These are phyloP conservation scores for Leccinum solheimii DNA, from an alignment of 1,284 basidiomycete species.

Conservation along the genomic window DNA sequence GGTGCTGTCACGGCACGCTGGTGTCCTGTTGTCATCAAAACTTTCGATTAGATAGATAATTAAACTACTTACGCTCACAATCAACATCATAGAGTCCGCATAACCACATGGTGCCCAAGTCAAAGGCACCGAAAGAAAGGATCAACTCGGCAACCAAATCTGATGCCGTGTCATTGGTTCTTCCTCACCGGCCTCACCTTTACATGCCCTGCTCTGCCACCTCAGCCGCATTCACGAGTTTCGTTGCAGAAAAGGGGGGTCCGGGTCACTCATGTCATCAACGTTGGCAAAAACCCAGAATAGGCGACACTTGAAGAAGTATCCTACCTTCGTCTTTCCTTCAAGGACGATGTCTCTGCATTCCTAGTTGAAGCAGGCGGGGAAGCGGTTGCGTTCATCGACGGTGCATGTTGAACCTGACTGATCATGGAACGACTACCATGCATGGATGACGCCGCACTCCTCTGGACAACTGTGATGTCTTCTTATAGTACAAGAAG, in stretches of 20 bases:
- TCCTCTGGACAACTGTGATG: too few relatives aligned
- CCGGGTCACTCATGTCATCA: conserved; percentile 17
- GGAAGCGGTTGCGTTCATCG: conserved; percentile 8
- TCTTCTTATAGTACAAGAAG: too few relatives aligned
- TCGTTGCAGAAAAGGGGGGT: conserved; percentile 6
- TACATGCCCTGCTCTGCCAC: too few relatives aligned
- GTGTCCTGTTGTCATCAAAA: too few relatives aligned
- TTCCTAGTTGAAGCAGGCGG: neutral
- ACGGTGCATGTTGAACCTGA: neutral
- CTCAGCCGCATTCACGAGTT: neutral
- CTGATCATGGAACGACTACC: neutral
- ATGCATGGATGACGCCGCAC: too few relatives aligned
- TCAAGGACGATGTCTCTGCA: conserved; percentile 16
- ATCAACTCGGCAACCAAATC: neutral
- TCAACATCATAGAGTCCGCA: too few relatives aligned
- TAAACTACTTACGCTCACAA: neutral
- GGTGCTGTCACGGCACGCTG: too few relatives aligned
- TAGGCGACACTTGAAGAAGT: neutral
- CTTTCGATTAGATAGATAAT: too few relatives aligned
- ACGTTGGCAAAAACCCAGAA: conserved; percentile 10
- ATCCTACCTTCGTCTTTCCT: conserved; percentile 13
- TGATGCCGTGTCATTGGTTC: neutral
- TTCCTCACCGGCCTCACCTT: too few relatives aligned
- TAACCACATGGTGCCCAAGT: neutral
- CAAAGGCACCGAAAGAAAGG: neutral